phyloP scores from a whole-genome alignment of 2,329 filamentous ascomycete genomes.

The Neonectria neomacrospora region DNA sequence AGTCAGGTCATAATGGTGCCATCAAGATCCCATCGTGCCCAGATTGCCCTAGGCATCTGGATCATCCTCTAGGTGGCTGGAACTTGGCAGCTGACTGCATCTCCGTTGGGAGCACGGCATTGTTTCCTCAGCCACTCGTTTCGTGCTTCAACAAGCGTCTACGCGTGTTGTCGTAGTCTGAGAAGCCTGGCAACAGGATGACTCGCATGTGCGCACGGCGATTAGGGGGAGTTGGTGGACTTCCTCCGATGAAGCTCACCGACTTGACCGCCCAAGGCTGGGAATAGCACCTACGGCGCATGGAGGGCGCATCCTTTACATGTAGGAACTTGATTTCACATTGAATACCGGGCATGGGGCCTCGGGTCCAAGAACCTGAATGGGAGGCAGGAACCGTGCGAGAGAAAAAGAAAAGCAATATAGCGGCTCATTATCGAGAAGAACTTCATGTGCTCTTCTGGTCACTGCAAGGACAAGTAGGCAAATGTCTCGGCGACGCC shows the following conservation, averaged over 20 bases:
- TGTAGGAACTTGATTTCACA: not conserved
- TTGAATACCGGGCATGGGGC: too few species aligned
- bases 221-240: not conserved
- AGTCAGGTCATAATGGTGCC: not conserved
- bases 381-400: not conserved
- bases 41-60: not conserved
- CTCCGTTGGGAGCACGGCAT: not conserved
- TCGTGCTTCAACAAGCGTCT: too few species aligned
- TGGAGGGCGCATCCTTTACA: not conserved
- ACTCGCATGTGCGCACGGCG: not conserved
- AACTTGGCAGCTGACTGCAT: not conserved
- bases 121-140: not conserved
- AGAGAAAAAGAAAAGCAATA: not conserved
- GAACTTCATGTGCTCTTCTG: not conserved
- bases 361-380: not conserved
- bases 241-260: not conserved
- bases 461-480: not conserved
- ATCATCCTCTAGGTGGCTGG: not conserved
- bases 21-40: not conserved
- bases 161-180: not conserved
- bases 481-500: not conserved
- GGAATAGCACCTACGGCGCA: too few species aligned
- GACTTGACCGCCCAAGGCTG: not conserved
- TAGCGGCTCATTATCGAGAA: not conserved
- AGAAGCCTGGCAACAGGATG: not conserved